Percentiles rank a stretch among this genome's conserved stretches.
Evolutionary conservation across 2,329 filamentous ascomycete genomes (phyloP).

Genomic region (Diplodia intermedia): DNA sequence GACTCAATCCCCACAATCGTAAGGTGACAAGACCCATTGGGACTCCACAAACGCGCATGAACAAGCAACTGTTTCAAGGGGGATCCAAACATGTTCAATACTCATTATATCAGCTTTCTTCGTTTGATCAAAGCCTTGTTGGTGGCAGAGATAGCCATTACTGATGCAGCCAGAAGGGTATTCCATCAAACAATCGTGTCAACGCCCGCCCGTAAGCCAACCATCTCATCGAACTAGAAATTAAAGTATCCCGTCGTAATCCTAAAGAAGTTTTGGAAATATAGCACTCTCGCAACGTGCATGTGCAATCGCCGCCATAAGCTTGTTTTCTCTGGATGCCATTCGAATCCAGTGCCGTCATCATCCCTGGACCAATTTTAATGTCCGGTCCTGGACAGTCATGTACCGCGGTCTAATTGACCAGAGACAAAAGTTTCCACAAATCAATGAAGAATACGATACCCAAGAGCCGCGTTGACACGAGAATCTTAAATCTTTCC

Average conservation of each 20-base stretch:
- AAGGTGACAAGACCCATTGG: neutral
- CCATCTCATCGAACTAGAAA: neutral
- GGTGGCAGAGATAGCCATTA: neutral
- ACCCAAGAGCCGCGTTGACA: too few species aligned
- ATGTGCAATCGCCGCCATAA: neutral
- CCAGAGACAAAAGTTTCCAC: too few species aligned
- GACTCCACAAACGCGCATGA: neutral
- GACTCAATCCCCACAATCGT: neutral
- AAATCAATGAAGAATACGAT: too few species aligned
- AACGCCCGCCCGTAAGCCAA: neutral
- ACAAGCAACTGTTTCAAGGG: neutral
- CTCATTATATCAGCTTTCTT: neutral
- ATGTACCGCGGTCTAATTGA: too few species aligned
- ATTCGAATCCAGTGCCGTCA: too few species aligned
- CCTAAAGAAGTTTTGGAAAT: neutral
- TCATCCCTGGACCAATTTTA: too few species aligned
- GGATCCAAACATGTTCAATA: neutral
- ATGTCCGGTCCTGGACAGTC: too few species aligned
- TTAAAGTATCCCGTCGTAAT: neutral
- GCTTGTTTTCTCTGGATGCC: neutral
- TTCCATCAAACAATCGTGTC: neutral
- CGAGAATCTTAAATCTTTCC: too few species aligned
- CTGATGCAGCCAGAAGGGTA: neutral
- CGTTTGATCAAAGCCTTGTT: neutral
- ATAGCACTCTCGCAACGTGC: neutral